Conservation (phyloP, 371 early-diverging fungal species). For the Saksenaea oblongispora region DNA sequence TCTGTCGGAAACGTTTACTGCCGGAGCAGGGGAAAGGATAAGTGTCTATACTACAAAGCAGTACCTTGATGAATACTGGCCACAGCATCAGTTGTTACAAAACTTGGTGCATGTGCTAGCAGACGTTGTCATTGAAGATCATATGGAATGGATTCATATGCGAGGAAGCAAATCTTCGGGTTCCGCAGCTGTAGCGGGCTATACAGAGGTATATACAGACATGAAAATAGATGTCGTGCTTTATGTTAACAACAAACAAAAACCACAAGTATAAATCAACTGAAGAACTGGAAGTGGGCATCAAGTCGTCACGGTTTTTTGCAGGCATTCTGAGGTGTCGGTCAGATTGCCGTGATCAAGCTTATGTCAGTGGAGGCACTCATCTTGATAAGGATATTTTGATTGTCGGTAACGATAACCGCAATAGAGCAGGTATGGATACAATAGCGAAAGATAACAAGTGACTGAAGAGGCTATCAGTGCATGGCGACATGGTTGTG, state of each 20-base stretch:
- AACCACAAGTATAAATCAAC: constrained; percentile 66
- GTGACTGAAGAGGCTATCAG: constrained; percentile 21
- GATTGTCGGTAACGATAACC: constrained; percentile 66
- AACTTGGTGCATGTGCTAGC: constrained; percentile 49
- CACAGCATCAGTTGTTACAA: constrained; percentile 38
- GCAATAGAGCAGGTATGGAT: constrained; percentile 74
- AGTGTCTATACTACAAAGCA: constrained; percentile 36
- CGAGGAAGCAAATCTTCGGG: constrained; percentile 12
- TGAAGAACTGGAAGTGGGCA: constrained; percentile 61
- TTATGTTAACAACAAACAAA: background rate
- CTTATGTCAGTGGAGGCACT: constrained; percentile 54
- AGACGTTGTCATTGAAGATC: constrained; percentile 59
- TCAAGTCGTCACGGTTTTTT: constrained; percentile 57
- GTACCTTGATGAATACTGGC: constrained; percentile 48
- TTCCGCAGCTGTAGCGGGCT: constrained; percentile 40
- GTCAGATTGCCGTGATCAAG: constrained; percentile 55
- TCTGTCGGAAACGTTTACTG: constrained; percentile 48
- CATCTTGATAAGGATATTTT: constrained; percentile 51
- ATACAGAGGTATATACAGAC: constrained; percentile 42
- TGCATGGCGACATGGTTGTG: constrained; percentile 85
- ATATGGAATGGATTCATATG: constrained; percentile 39
- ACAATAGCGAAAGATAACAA: background rate
- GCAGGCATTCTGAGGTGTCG: constrained; percentile 56
- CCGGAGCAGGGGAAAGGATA: background rate
- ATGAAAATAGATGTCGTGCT: background rate